Conservation (phyloP, 2,329 filamentous ascomycete genomes). For the Podosphaera fusca region DNA sequence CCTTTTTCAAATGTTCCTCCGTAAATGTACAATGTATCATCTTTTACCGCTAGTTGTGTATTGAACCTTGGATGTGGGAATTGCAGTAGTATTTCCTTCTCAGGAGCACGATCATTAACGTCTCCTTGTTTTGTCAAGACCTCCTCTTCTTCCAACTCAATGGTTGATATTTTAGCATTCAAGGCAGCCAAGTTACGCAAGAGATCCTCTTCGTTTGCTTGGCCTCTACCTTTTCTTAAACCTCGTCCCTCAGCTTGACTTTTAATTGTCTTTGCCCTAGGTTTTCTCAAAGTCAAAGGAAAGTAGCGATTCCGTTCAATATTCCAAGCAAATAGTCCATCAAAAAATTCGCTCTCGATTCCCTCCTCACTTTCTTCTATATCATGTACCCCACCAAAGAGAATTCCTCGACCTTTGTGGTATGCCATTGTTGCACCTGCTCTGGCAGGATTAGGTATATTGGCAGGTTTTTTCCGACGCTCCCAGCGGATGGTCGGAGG, state of each 20-base stretch:
- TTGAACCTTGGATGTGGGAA: slow-evolving; percentile 85
- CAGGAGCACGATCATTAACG: slow-evolving; percentile 15
- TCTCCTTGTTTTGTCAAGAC: slow-evolving; percentile 11
- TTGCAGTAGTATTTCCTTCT: slow-evolving; percentile 48
- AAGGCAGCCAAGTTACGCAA: slow-evolving; percentile 68
- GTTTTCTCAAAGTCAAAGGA: slow-evolving; percentile 52
- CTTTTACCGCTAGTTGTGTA: slow-evolving; percentile 69
- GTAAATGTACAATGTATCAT: slow-evolving; percentile 81
- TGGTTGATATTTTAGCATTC: slow-evolving; percentile 34
- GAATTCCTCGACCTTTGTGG: slow-evolving; percentile 78
- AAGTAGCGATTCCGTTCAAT: slow-evolving; percentile 91
- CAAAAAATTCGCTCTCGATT: slow-evolving; percentile 95
- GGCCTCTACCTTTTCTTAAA: slow-evolving; percentile 47
- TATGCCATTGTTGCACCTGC: slow-evolving; percentile 85
- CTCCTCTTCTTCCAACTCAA: slow-evolving; percentile 29
- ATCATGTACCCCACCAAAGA: slow-evolving; percentile 88
- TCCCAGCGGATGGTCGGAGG: slow-evolving; percentile 72
- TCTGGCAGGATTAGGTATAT: slow-evolving; percentile 59
- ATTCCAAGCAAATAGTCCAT: slow-evolving; percentile 78
- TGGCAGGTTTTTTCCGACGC: slow-evolving; percentile 73
- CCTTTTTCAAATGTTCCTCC: slow-evolving; percentile 90
- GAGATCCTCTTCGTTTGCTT: slow-evolving; percentile 80
- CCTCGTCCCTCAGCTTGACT: slow-evolving; percentile 31
- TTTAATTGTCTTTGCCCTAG: slow-evolving; percentile 43
- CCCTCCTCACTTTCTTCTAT: slow-evolving; percentile 80